Base-by-base conservation (phyloP, 345 rosid genomes). In the Arabidopsis thaliana region DNA sequence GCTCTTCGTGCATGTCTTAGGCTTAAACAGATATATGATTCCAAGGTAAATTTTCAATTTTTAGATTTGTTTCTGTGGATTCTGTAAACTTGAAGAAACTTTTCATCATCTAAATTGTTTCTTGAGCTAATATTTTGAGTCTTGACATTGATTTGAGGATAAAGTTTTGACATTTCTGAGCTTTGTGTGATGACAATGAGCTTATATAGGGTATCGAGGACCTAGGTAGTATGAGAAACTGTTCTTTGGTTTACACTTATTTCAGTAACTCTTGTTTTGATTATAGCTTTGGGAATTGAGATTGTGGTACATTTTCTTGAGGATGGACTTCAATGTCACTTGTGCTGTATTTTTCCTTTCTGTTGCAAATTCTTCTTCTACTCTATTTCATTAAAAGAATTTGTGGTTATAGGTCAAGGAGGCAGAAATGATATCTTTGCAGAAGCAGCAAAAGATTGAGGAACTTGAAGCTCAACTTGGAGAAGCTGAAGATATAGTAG, bases 401-500 rank as follows among this genome's bases (percentile, higher is more conserved):
- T 1, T 72, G 34, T 65, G 48, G 53, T 49, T 82, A 77, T 71
- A 93, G 98, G 86, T 77, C 49, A 88, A 76, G 77, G 97, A 91
- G 76, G 87, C 97, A 61, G 88, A 86, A 74, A 81, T 66, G 78
- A 65, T 71, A 67, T 76, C 82, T 23, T 66, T 81, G 76, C 68
- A 63, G 80, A 93, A 86, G 72, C 88, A 81, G 67, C 82, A 63
- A 77, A 88, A 79, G 80, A 91, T 93, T 71, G 91, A 85, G 49
- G 98, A 91, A 78, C 93, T 93, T 62, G 97, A 93, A 79, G 89
- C 95, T 74, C 98, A 83, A 76, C 86, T 93, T 22, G 91, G 90
- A 58, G 98, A 91, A 86, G 94, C 97, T 58, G 90, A 89, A 82
- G 94, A 87, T 73, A 86, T 87, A 46, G 97, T 88, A 6, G 86